Percentiles rank a stretch among this genome's conserved stretches.
These are phyloP conservation scores for Melampsora americana DNA, from an alignment of 1,284 basidiomycete genomes.

Conservation along the genomic window DNA sequence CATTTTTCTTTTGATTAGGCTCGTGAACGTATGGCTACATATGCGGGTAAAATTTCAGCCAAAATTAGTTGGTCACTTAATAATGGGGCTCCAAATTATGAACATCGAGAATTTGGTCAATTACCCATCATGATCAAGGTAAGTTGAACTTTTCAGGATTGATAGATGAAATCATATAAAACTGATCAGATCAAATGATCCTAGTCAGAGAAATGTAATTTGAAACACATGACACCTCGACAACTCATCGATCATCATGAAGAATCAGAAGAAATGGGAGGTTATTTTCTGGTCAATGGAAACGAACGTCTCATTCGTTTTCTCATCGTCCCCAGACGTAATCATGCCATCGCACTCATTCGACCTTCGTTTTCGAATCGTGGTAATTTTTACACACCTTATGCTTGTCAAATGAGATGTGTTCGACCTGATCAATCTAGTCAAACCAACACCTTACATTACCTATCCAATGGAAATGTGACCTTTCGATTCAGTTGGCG, in stretches of 20 bases:
- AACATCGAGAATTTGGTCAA: constrained; percentile 82
- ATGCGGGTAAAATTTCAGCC: constrained; percentile 85
- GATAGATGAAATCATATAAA: not conserved
- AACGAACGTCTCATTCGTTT: constrained; percentile 98
- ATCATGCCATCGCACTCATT: constrained; percentile 81
- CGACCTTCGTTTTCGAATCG: constrained; percentile 84
- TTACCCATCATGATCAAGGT: constrained; percentile 96
- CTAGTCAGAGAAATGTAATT: constrained; percentile 89
- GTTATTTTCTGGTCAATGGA: constrained; percentile 98
- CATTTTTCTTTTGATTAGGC: constrained; percentile 60
- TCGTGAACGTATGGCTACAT: constrained; percentile 85
- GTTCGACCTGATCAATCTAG: constrained; percentile 86
- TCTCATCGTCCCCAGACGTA: constrained; percentile 82
- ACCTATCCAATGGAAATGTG: constrained; percentile 90
- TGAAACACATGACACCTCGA: constrained; percentile 76
- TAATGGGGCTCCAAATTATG: constrained; percentile 67
- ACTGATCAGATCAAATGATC: not conserved
- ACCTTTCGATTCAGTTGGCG: constrained; percentile 95
- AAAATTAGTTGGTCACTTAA: constrained; percentile 85
- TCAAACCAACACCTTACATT: constrained; percentile 93
- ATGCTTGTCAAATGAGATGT: constrained; percentile 92
- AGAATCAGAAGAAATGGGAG: constrained; percentile 97
- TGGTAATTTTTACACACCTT: constrained; percentile 89
- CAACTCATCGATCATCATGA: constrained; percentile 86
- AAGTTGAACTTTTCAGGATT: constrained; percentile 54